Evolutionary conservation across 2,329 filamentous ascomycete genomes (phyloP), one percentile per base, ranked within the genome.

Genomic region (Colletotrichum sp.): DNA sequence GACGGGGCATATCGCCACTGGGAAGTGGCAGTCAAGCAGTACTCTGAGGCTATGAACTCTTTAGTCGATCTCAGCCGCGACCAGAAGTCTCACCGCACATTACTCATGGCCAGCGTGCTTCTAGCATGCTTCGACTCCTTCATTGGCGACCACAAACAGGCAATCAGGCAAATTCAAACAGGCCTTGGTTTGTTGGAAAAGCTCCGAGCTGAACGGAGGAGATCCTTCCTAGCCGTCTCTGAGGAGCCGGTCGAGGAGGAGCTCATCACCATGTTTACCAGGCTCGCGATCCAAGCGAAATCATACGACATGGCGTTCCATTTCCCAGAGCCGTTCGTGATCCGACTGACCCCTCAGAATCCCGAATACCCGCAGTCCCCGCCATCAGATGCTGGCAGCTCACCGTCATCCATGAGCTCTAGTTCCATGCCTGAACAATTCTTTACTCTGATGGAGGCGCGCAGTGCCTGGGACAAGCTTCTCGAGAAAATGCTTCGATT

Each of bases 111-210:
- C 18, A 92, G 89, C 68, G 90, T 94, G 44, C 85, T 94, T 49
- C 87, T 94, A 65, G 90, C 91, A n/a, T 93, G 91, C 81, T 94
- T 94, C 77, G 92, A 94, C 82, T 93, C 91, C 2, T 93, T 93
- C 79, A 90, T 92, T 34, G 92, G 92, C 21, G 89, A 93, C 76
- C 91, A 93, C 80, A 89, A 87, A 78, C 90, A 91, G 78, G 91
- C 91, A 55, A 93, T 93, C 66, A 79, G 83, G 16, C 92, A 93
- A 79, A 92, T 93, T 55, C 91, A 93, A 79, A 88, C 84, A 8
- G 92, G 92, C 1, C 84, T 93, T 26, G 82, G 85, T 6, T 82
- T 93, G 3, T 82, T 93, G 18, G 89, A 92, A 68, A 87, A 87
- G 55, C 83, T 92, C 21, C 87, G 89, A 8, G 85, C 83, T 10